A percentile compares a stretch with the other conserved stretches of the same genome.
These are phyloP conservation scores for Heliocybe sulcata DNA, from an alignment of 1,284 basidiomycete genomes.

Conservation along the genomic window DNA sequence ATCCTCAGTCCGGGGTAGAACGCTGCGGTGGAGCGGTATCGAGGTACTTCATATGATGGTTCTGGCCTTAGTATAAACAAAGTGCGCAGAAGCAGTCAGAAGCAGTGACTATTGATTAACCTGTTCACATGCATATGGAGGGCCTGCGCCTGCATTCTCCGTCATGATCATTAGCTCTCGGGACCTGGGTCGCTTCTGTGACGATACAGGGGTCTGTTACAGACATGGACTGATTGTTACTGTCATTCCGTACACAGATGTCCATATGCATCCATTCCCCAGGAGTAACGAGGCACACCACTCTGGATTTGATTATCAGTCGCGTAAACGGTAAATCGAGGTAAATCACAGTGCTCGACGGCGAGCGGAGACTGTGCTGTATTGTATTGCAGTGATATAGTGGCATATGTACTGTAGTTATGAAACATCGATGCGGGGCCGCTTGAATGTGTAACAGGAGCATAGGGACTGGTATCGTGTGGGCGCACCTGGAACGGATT, in stretches of 20 bases:
- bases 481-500: neutral
- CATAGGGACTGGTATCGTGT: neutral
- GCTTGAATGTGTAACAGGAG: neutral
- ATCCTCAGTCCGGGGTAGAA: too few species aligned
- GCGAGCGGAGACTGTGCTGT: neutral
- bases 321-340: neutral
- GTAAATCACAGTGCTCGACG: neutral
- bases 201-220: too few species aligned
- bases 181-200: too few species aligned
- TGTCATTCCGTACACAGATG: neutral
- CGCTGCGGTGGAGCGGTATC: too few species aligned
- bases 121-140: too few species aligned
- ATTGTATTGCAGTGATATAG: neutral
- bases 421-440: neutral
- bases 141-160: too few species aligned
- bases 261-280: neutral
- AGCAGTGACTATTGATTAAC: too few species aligned
- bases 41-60: too few species aligned
- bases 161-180: too few species aligned
- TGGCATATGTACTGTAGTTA: neutral
- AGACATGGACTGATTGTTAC: neutral
- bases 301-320: neutral
- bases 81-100: too few species aligned
- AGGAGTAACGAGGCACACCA: neutral
- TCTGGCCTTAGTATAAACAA: too few species aligned